Evolutionary conservation across 2,329 filamentous ascomycete species (phyloP), one percentile per base, ranked within the genome.

Genomic region (Pezicula radicicola): DNA sequence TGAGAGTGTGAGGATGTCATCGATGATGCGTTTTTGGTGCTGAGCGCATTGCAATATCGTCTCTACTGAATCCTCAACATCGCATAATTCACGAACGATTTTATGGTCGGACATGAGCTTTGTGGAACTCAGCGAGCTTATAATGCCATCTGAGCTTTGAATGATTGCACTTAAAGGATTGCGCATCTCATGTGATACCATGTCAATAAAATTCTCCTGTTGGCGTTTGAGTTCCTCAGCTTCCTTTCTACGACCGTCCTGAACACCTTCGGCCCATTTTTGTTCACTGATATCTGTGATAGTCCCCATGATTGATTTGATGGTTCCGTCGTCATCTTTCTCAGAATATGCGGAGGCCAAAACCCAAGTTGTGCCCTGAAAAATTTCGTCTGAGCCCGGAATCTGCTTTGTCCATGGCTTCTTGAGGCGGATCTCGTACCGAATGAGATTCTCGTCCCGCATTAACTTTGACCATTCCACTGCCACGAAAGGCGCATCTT

Each of bases 241-340:
- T 65, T 94, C 88, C 61, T 91, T 81, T 59, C 88, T 84, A 53
- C 89, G 84, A 42, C 85, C 79, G 60, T 80, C 88, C 67, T 95
- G 89, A 33, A 91, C 83, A 41, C 85, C 83, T 67, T 94, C 90
- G 1, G 89, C 89, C 76, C 85, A 85, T 66, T 94, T 95, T 66
- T 93, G 88, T 48, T 87, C 81, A 16, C 86, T 90, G 56, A 94
- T 94, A 62, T 95, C 88, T 25, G 42, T 45, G 21, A 45, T 45
- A 15, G 42, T 45, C 10, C 42, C 42, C 42, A 45, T 45, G n/a
- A 45, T 45, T 16, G 42, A 45, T 21, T 45, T 45, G 25, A 45
- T 30, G 19, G 21, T 13, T 28, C 42, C 42, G 27, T 28, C 42
- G 9, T 45, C 42, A 16, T 45, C 27, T 12, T 28, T 28, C n/a